Percentiles rank a stretch among this genome's conserved stretches.
Evolutionary conservation across 2,329 filamentous ascomycete species (phyloP).

Genomic region (Thelonectria olida): DNA sequence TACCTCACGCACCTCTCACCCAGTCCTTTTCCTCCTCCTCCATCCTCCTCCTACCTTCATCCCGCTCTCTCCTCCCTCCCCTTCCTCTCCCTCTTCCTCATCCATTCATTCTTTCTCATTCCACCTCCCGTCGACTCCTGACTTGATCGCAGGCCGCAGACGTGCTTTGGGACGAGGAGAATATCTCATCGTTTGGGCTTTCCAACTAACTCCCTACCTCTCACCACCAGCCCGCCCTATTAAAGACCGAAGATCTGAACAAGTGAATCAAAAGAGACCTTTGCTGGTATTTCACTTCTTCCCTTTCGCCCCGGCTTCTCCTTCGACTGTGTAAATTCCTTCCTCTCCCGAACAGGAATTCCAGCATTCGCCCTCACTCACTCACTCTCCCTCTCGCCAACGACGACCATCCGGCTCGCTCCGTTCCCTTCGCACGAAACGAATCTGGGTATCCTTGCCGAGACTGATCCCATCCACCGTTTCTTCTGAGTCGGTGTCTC

Average conservation of each 20-base stretch:
- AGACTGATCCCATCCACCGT: conserved; percentile 37
- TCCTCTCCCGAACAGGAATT: conserved; percentile 54
- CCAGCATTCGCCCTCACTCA: conserved; percentile 20
- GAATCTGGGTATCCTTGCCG: conserved; percentile 49
- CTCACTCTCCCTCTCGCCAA: conserved; percentile 37
- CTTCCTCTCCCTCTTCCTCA: conserved; percentile 52
- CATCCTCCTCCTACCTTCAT: conserved; percentile 63
- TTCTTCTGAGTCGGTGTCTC: conserved; percentile 9
- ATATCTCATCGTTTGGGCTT: conserved; percentile 37
- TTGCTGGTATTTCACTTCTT: conserved; percentile 52
- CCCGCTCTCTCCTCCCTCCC: conserved; percentile 51
- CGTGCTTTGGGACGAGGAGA: conserved; percentile 48
- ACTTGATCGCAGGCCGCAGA: conserved; percentile 49
- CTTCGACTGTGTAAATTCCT: conserved; percentile 50
- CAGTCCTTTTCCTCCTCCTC: conserved; percentile 65
- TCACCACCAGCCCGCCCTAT: conserved; percentile 36
- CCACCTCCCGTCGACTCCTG: conserved; percentile 54
- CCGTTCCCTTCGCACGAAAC: conserved; percentile 40
- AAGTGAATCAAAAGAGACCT: conserved; percentile 48
- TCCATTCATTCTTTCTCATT: conserved; percentile 66
- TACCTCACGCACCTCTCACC: conserved; percentile 55
- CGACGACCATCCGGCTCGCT: conserved; percentile 36
- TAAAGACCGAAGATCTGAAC: conserved; percentile 40
- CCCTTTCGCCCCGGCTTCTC: conserved; percentile 32
- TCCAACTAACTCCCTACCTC: conserved; percentile 33